These are phyloP conservation scores for Mycena latifolia DNA, from an alignment of 768 basidiomycete genomes.

Conservation along the genomic window DNA sequence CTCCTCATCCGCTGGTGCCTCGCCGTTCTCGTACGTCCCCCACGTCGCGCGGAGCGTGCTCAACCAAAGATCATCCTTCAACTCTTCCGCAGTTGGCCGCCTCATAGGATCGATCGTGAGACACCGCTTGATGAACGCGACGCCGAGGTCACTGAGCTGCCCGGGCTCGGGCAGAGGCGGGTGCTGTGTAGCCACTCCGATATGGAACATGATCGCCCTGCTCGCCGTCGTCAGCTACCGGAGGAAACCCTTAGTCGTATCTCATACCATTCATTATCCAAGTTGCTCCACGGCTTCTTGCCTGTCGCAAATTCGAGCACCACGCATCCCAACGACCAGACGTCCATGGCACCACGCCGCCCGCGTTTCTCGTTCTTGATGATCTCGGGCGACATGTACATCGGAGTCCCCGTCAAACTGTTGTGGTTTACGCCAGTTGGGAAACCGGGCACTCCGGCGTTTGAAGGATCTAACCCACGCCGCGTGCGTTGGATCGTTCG, in stretches of 20 bases:
- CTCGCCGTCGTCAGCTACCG: conserved; percentile 11
- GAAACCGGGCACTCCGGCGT: conserved; percentile 47
- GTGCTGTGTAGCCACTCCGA: conserved; percentile 96
- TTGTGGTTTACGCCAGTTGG: conserved; percentile 74
- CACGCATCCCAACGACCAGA: conserved; percentile 99
- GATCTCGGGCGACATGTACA: conserved; percentile 99
- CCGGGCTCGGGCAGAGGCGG: conserved; percentile 94
- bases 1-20: conserved; percentile 60
- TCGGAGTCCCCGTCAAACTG: conserved; percentile 95
- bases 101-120: conserved; percentile 87
- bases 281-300: conserved; percentile 97
- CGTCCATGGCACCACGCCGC: conserved; percentile 95
- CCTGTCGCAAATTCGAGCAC: conserved; percentile 97
- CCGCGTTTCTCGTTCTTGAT: conserved; percentile 95
- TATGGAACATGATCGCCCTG: conserved; percentile 99
- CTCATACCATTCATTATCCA: conserved; percentile 97
- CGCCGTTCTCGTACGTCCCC: conserved; percentile 74
- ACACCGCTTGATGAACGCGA: conserved; percentile 94
- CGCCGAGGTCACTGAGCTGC: conserved; percentile 90
- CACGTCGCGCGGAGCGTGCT: conserved; percentile 82
- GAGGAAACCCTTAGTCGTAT: background rate
- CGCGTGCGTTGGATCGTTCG: conserved; percentile 84
- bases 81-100: conserved; percentile 87
- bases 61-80: conserved; percentile 94
- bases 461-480: conserved; percentile 59